phyloP scores from a whole-genome alignment of 768 basidiomycete genomes.

The Phallus indusiatus region DNA sequence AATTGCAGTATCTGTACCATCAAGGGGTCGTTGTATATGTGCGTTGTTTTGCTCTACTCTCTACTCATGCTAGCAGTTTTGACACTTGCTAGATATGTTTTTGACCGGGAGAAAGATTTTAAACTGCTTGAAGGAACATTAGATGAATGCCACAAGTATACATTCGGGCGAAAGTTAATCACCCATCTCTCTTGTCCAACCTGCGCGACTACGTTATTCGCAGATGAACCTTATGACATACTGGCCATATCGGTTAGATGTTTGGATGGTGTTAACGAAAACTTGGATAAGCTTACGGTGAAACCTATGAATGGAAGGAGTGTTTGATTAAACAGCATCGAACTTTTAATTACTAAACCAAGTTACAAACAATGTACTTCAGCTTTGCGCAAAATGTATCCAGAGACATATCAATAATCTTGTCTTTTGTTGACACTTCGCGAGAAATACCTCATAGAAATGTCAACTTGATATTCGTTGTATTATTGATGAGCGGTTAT shows the following conservation, averaged over 20 bases:
- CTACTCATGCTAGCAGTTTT: not conserved
- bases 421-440: no score
- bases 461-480: no score
- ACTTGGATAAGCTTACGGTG: not conserved
- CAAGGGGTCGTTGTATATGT: not conserved
- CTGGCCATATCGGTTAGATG: not conserved
- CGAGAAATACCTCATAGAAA: no score
- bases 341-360: no score
- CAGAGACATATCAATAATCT: no score
- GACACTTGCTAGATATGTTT: not conserved
- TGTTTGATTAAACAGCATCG: no score
- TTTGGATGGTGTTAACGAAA: not conserved
- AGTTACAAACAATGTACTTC: no score
- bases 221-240: not conserved
- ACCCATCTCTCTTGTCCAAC: conserved; percentile 1
- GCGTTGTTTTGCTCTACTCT: no score
- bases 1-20: conserved; percentile 1
- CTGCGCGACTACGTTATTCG: not conserved
- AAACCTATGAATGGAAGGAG: not conserved
- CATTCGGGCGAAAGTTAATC: not conserved
- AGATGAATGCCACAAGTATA: not conserved
- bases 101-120: not conserved
- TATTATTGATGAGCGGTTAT: no score
- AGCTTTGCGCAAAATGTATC: no score
- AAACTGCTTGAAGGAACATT: not conserved